A percentile compares a stretch with the other conserved stretches of the same genome.
These are phyloP conservation scores for Sabuloglossum arenarium DNA, from an alignment of 495 filamentous ascomycete species.

Conservation along the genomic window DNA sequence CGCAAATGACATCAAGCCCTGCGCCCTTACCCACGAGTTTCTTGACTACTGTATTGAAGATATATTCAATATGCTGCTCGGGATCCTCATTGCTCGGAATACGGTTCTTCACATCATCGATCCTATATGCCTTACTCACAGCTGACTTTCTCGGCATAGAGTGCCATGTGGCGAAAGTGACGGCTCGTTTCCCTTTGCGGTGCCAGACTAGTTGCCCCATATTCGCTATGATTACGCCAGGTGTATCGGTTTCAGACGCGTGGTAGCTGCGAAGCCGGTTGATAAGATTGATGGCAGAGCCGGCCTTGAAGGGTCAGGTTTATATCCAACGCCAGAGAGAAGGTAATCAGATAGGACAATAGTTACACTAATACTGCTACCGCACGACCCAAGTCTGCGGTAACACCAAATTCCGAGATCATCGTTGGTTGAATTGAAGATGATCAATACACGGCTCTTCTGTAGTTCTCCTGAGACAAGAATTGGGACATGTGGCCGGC, in stretches of 20 bases:
- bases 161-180: constrained; percentile 32
- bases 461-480: constrained; percentile 34
- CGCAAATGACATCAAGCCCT: constrained; percentile 43
- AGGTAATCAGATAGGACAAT: background rate
- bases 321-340: background rate
- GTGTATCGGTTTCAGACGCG: constrained; percentile 1
- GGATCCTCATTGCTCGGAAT: constrained; percentile 30
- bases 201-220: constrained; percentile 50
- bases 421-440: constrained; percentile 48
- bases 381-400: constrained; percentile 27
- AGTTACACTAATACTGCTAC: background rate
- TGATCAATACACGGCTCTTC: constrained; percentile 42
- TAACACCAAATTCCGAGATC: constrained; percentile 58
- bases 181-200: constrained; percentile 28
- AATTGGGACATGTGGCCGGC: constrained; percentile 44
- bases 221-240: constrained; percentile 46
- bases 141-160: constrained; percentile 31
- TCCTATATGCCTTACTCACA: constrained; percentile 20
- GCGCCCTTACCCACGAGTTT: constrained; percentile 22
- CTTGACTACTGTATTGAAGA: constrained; percentile 41
- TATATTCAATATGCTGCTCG: constrained; percentile 34
- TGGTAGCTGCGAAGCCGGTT: constrained; percentile 25
- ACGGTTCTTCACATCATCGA: constrained; percentile 28
- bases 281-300: constrained; percentile 34
- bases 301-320: background rate